A percentile compares a stretch with the other conserved stretches of the same genome.
Conservation (phyloP, 768 basidiomycete genomes). For the Trametes coccinea region DNA sequence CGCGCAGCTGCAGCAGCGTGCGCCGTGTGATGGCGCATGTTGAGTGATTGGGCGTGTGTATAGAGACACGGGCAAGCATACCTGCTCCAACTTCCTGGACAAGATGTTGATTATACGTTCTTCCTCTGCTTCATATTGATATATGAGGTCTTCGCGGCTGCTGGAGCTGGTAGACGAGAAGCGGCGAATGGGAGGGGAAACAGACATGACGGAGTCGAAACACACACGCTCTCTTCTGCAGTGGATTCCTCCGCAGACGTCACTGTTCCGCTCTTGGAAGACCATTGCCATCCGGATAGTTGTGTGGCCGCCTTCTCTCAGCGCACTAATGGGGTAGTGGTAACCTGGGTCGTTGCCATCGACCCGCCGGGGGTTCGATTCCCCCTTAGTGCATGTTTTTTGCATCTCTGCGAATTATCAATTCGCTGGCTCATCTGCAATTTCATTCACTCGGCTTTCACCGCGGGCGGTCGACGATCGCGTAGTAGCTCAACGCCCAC, state of each 20-base stretch:
- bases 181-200: constrained; percentile 58
- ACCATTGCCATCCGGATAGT: no score
- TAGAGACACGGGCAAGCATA: constrained; percentile 31
- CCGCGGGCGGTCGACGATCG: no score
- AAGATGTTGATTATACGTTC: constrained; percentile 84
- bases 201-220: constrained; percentile 32
- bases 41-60: background rate
- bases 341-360: constrained; percentile 43
- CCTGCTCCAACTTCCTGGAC: constrained; percentile 83
- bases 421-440: no score
- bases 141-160: constrained; percentile 74
- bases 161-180: constrained; percentile 56
- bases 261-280: background rate
- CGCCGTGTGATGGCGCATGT: constrained; percentile 2
- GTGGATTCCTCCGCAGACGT: background rate
- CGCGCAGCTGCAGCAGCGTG: constrained; percentile 56
- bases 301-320: background rate
- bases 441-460: no score
- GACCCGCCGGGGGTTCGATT: constrained; percentile 90
- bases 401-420: background rate
- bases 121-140: constrained; percentile 88
- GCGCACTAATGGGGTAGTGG: constrained; percentile 38
- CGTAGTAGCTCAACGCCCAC: no score
- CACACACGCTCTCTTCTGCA: background rate
- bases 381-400: constrained; percentile 70